These are phyloP conservation scores for Candida pseudoviswanathii DNA, from an alignment of 1,139 yeast species.

Conservation along the genomic window DNA sequence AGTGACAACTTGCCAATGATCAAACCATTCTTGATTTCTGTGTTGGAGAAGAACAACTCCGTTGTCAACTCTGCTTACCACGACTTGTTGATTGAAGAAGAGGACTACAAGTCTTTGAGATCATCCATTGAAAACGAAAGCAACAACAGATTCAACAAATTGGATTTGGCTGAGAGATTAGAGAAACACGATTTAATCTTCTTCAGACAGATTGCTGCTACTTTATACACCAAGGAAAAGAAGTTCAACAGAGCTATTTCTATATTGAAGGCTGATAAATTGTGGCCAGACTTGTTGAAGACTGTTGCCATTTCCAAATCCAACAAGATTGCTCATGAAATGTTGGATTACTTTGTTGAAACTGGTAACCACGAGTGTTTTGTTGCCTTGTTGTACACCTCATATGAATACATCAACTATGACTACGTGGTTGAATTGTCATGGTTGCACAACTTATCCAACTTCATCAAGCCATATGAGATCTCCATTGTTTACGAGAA, in stretches of 20 bases:
- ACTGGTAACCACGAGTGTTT: conserved; percentile 97
- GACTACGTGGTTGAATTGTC: conserved; percentile 88
- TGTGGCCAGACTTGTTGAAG: conserved; percentile 93
- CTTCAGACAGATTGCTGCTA: conserved; percentile 95
- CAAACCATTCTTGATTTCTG: conserved; percentile 91
- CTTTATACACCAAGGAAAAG: conserved; percentile 90
- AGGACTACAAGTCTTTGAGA: conserved; percentile 86
- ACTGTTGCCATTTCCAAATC: conserved; percentile 87
- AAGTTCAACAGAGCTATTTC: conserved; percentile 90
- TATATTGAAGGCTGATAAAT: conserved; percentile 84
- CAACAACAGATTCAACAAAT: conserved; percentile 87
- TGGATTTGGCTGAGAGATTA: conserved; percentile 88
- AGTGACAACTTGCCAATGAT: conserved; percentile 95
- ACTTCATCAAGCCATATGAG: conserved; percentile 88
- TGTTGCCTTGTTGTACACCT: conserved; percentile 84
- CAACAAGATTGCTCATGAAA: conserved; percentile 82
- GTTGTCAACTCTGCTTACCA: conserved; percentile 95
- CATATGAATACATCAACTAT: conserved; percentile 76
- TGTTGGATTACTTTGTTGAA: conserved; percentile 89
- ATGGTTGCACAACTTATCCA: conserved; percentile 82
- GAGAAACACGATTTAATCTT: conserved; percentile 90
- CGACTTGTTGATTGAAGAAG: conserved; percentile 93
- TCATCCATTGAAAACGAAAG: conserved; percentile 78
- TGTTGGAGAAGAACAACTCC: conserved; percentile 85
- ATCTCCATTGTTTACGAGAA: conserved; percentile 83